These are phyloP conservation scores for Saccharomycopsis schoenii DNA, from an alignment of 805 yeast species.

Conservation along the genomic window DNA sequence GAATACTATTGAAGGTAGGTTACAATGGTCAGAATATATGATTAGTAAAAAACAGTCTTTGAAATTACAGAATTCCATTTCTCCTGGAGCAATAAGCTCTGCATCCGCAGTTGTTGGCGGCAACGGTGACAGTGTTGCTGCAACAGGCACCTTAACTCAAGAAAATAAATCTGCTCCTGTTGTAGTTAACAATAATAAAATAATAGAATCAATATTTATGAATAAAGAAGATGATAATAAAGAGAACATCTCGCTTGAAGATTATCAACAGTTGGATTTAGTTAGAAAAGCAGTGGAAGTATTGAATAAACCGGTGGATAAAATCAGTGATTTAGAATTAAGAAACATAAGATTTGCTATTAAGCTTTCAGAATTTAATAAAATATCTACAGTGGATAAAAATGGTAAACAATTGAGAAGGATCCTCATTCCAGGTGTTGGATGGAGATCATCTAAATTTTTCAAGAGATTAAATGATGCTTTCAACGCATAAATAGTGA, in stretches of 20 bases:
- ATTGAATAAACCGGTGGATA: background rate
- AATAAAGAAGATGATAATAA: background rate
- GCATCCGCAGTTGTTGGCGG: background rate
- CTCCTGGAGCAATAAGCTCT: background rate
- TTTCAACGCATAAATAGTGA: background rate
- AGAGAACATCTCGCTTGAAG: background rate
- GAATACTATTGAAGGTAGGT: constrained; percentile 12
- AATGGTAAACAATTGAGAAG: constrained; percentile 35
- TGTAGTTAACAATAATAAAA: background rate
- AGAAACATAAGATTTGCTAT: background rate
- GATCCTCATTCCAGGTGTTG: constrained; percentile 38
- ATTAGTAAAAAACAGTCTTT: background rate
- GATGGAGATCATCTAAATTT: constrained; percentile 36
- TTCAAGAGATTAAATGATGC: background rate
- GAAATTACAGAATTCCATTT: background rate
- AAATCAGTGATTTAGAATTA: background rate
- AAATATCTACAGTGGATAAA: constrained; percentile 23
- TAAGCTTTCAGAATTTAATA: constrained; percentile 3
- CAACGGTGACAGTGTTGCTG: background rate
- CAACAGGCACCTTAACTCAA: background rate
- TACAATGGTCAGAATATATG: constrained; percentile 14
- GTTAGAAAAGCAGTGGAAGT: background rate
- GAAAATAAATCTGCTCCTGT: background rate
- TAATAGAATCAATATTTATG: background rate
- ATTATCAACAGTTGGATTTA: background rate